Evolutionary conservation across 2,329 filamentous ascomycete species (phyloP).

Genomic region (Xylaria arbuscula): DNA sequence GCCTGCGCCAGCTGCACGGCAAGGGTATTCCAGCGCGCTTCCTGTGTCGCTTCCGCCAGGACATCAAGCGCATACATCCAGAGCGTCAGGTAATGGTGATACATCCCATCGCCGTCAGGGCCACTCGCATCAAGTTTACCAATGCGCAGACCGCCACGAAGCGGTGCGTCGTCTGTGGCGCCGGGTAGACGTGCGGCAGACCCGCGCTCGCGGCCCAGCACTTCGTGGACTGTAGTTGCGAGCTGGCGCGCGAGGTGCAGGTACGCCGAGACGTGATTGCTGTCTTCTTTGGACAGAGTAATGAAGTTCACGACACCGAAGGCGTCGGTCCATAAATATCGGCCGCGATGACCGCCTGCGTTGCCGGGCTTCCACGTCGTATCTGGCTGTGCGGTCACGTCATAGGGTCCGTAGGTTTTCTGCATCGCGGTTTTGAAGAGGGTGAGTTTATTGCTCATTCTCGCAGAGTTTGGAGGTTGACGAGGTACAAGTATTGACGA

Average conservation of each 20-base stretch:
- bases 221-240: conserved; percentile 26
- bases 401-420: conserved; percentile 28
- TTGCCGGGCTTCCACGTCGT: conserved; percentile 22
- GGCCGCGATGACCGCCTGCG: conserved; percentile 21
- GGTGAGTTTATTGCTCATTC: conserved; percentile 11
- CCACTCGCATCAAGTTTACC: conserved; percentile 18
- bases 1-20: conserved; percentile 21
- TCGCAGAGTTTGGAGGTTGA: background rate
- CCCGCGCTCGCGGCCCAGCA: conserved; percentile 23
- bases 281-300: conserved; percentile 13
- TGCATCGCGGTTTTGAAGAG: conserved; percentile 23
- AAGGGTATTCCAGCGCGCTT: conserved; percentile 22
- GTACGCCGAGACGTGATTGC: background rate
- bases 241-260: conserved; percentile 27
- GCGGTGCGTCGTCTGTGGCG: conserved; percentile 14
- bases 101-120: conserved; percentile 25
- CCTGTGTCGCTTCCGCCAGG: conserved; percentile 15
- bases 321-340: conserved; percentile 29
- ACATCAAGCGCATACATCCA: conserved; percentile 30
- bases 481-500: background rate
- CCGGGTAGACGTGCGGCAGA: conserved; percentile 5
- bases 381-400: conserved; percentile 18
- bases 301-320: conserved; percentile 30
- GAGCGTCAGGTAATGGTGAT: conserved; percentile 28
- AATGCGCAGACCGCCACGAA: conserved; percentile 26